phyloP scores from a whole-genome alignment of 352 stramenopile genomes.

The Pythium volutum region DNA sequence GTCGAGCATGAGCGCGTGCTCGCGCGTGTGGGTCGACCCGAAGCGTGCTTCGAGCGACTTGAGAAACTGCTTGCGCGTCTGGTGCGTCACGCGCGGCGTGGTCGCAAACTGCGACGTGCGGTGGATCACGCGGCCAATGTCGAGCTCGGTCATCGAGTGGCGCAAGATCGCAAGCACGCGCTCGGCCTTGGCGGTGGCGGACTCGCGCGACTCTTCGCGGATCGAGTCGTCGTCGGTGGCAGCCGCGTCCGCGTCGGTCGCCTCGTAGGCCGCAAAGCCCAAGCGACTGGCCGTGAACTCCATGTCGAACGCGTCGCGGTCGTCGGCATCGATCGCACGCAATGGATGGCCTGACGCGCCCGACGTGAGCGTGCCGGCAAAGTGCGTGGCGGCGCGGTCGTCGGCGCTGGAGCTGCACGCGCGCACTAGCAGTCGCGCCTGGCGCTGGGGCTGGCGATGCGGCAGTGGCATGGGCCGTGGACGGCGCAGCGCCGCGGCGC shows the following conservation, averaged over 20 bases:
- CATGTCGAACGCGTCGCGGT: constrained; percentile 41
- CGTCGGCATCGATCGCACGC: constrained; percentile 13
- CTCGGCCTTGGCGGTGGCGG: constrained; percentile 71
- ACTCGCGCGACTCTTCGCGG: constrained; percentile 65
- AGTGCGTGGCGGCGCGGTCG: constrained; percentile 3
- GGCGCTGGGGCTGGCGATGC: background rate
- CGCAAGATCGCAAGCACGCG: constrained; percentile 72
- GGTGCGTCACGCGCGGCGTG: constrained; percentile 63
- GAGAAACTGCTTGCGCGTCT: constrained; percentile 79
- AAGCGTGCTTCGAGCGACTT: constrained; percentile 70
- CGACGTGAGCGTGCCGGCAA: constrained; percentile 22
- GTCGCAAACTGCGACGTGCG: constrained; percentile 79
- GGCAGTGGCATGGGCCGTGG: background rate
- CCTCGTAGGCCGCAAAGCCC: constrained; percentile 62
- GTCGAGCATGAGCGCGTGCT: constrained; percentile 67
- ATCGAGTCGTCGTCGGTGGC: constrained; percentile 42
- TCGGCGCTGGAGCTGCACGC: constrained; percentile 21
- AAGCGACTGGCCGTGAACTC: constrained; percentile 74
- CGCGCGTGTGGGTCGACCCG: constrained; percentile 45
- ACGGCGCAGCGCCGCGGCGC: constrained; percentile 3
- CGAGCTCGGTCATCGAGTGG: constrained; percentile 81
- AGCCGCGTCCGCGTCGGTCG: constrained; percentile 24
- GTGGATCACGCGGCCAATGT: constrained; percentile 80
- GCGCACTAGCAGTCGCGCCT: background rate
- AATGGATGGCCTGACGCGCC: constrained; percentile 28